These are phyloP conservation scores for Huntiella omanensis DNA, from an alignment of 2,329 filamentous ascomycete genomes.

Conservation along the genomic window DNA sequence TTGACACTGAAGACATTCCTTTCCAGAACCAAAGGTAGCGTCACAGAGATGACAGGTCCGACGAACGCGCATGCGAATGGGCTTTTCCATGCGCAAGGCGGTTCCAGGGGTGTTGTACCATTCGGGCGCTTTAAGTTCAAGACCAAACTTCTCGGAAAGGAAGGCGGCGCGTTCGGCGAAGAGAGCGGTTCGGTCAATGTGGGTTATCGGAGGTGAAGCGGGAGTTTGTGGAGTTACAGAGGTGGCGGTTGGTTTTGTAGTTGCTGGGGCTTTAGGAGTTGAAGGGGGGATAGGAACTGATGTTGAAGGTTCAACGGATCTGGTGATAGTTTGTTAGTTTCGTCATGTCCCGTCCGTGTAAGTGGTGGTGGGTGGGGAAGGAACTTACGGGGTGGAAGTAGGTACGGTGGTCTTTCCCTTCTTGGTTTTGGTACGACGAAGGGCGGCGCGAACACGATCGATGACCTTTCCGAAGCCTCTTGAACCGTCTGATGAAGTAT, in stretches of 20 bases:
- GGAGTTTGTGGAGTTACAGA: background rate
- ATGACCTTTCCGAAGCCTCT: background rate
- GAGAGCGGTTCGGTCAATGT: conserved; percentile 24
- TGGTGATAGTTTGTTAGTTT: too few relatives aligned
- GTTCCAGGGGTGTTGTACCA: conserved; percentile 34
- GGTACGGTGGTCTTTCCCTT: background rate
- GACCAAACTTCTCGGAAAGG: conserved; percentile 34
- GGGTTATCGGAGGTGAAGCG: conserved; percentile 3
- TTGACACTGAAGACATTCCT: conserved; percentile 57
- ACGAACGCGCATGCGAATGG: conserved; percentile 60
- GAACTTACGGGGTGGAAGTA: background rate
- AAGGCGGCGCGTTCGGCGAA: conserved; percentile 38
- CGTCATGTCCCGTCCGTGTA: too few relatives aligned
- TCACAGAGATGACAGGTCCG: conserved; percentile 68
- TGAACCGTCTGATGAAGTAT: background rate
- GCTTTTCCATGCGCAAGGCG: conserved; percentile 49
- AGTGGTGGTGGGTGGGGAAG: too few relatives aligned
- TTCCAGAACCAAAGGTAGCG: conserved; percentile 51
- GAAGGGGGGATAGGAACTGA: background rate
- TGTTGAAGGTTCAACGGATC: too few relatives aligned
- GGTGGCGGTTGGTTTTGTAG: background rate
- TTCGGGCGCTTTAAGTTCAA: conserved; percentile 35
- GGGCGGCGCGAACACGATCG: background rate
- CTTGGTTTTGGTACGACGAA: background rate
- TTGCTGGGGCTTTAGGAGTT: background rate